Conservation (phyloP, 208 protist genomes). For the Zelonia costaricensis region DNA sequence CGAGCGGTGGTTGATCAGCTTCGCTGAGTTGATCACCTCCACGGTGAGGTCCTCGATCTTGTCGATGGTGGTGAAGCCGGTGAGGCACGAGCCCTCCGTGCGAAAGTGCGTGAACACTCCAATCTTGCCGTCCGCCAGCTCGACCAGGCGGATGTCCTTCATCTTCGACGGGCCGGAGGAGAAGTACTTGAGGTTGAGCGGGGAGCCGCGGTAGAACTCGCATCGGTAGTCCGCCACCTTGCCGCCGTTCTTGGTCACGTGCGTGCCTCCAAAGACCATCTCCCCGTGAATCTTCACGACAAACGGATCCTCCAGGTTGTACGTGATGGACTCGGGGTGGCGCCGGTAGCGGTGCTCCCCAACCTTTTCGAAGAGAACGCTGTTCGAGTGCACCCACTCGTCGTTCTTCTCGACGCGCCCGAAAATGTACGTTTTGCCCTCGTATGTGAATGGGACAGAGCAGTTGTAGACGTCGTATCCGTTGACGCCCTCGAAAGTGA, state of each 20-base stretch:
- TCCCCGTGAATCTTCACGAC: conserved; percentile 64
- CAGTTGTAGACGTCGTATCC: conserved; percentile 69
- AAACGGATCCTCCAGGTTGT: conserved; percentile 58
- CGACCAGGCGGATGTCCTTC: conserved; percentile 58
- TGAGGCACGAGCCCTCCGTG: conserved; percentile 45
- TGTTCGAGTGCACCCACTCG: conserved; percentile 58
- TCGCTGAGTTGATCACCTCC: conserved; percentile 51
- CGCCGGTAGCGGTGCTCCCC: conserved; percentile 41
- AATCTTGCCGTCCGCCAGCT: conserved; percentile 47
- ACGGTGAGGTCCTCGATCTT: conserved; percentile 47
- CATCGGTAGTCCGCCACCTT: conserved; percentile 52
- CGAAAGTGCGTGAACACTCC: conserved; percentile 64
- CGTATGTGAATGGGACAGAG: conserved; percentile 58
- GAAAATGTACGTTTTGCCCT: conserved; percentile 57
- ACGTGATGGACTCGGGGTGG: conserved; percentile 31
- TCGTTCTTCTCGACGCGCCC: conserved; percentile 55
- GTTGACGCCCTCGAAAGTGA: conserved; percentile 42
- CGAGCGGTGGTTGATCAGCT: conserved; percentile 52
- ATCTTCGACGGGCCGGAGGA: conserved; percentile 50
- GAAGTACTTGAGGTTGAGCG: conserved; percentile 47
- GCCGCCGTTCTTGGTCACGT: conserved; percentile 43
- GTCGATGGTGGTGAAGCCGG: conserved; percentile 60
- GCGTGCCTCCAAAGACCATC: conserved; percentile 59
- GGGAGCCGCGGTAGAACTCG: conserved; percentile 54
- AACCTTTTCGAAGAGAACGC: conserved; percentile 45